phyloP scores from a whole-genome alignment of 2,329 filamentous ascomycete species.

The Pyrenophora graminea region DNA sequence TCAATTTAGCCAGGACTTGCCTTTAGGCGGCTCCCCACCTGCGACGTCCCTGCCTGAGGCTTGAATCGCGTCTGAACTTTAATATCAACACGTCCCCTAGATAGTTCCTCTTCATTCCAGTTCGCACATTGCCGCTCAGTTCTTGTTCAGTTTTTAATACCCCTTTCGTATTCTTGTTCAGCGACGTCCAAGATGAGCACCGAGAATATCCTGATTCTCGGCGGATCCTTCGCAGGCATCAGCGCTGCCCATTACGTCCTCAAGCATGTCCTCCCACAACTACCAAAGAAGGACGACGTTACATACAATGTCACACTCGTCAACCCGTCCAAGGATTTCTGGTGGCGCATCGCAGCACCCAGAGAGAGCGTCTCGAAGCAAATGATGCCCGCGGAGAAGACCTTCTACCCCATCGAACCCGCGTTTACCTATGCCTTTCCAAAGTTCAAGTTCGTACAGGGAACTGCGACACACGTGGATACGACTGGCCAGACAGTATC shows the following conservation, averaged over 20 bases:
- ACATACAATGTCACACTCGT: constrained; percentile 61
- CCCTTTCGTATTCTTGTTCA: constrained; percentile 1
- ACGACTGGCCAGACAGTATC: constrained; percentile 51
- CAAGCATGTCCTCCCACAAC: constrained; percentile 41
- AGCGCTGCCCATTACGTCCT: constrained; percentile 44
- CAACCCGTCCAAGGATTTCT: constrained; percentile 60
- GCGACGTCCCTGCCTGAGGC: constrained; percentile 9
- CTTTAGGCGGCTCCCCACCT: constrained; percentile 23
- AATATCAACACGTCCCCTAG: constrained; percentile 13
- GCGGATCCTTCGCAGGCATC: constrained; percentile 44
- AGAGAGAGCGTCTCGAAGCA: constrained; percentile 57
- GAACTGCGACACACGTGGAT: constrained; percentile 56
- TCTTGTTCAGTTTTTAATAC: constrained; percentile 11
- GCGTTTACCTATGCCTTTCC: constrained; percentile 57
- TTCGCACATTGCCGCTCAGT: constrained; percentile 7
- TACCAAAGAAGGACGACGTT: constrained; percentile 40
- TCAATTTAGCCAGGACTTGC: constrained; percentile 7
- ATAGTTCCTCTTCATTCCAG: constrained; percentile 9
- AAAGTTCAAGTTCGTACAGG: constrained; percentile 58
- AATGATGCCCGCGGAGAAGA: constrained; percentile 55
- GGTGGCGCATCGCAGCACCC: constrained; percentile 59
- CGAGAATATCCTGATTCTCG: constrained; percentile 44
- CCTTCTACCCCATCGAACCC: constrained; percentile 56
- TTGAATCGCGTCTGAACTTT: constrained; percentile 17
- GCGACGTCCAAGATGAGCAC: constrained; percentile 31